Evolutionary conservation across 805 yeast genomes (phyloP), one percentile per base, ranked within the genome.

Genomic region (Saturnispora gosingensis): DNA sequence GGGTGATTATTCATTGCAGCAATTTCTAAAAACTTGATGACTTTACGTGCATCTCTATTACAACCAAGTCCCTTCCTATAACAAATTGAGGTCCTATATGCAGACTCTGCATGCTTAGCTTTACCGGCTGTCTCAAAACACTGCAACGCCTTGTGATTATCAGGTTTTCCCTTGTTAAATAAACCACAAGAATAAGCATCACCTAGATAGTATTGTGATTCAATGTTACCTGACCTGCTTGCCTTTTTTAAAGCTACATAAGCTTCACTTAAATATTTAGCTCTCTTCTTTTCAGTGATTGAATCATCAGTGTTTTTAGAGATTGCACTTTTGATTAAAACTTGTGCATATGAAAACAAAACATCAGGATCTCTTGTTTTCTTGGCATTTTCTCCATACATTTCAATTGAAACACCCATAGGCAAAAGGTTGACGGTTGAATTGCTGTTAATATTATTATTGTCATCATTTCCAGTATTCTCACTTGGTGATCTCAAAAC

Each of bases 41-140:
- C 89, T 60, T 88, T 84, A 52, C 95, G 77, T 0, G 95, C 83
- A 66, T 93, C 97, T 59, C 93, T 77, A 20, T 88, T 81, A 4
- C 91, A 85, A 4, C 99, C 99, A 67, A 90, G 72, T 16, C 99
- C 99, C 67, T 89, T 95, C 67, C 90, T 96, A 59, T 83, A 86
- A 67, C 97, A 91, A 50, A 85, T 78, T 0, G 97, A 88, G 0
- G 96, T 86, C 59, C 98, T 78, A 68, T 86, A 93, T 1, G 96
- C 89, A 46, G 93, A 80, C 65, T 91, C 98, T 5, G 85, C 76
- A 65, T 91, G 98, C 27, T 91, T 93, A 59, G 88, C 91, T 64
- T 93, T 91, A 3, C 97, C 97, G 6, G 98, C 96, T 35, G 86
- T 72, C 62, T 84, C 89, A 65, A 93, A 93, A 51, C 87, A 75